Conservation (phyloP, 192 early-diverging fungal species). For the Pilobolus umbonatus region DNA sequence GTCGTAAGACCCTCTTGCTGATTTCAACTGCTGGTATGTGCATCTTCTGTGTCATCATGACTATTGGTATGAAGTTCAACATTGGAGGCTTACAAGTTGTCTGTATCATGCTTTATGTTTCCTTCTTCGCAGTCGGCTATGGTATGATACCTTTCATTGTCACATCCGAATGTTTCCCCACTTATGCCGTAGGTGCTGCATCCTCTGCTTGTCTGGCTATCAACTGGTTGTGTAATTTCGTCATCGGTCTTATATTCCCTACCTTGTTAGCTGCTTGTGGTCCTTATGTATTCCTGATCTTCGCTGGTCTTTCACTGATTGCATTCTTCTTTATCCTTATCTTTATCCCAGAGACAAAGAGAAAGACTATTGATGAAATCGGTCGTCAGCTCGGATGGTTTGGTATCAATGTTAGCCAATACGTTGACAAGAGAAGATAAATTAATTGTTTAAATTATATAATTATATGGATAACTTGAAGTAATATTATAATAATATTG, state of each 20-base stretch:
- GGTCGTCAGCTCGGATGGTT: slow-evolving; percentile 34
- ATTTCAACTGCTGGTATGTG: slow-evolving; percentile 60
- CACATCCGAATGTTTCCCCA: slow-evolving; percentile 53
- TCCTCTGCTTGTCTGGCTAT: slow-evolving; percentile 43
- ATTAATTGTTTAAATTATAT: no score
- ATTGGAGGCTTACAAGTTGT: slow-evolving; percentile 26
- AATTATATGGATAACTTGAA: no score
- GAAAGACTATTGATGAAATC: slow-evolving; percentile 57
- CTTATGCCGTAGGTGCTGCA: slow-evolving; percentile 46
- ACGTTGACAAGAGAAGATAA: no score
- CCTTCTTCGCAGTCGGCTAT: slow-evolving; percentile 52
- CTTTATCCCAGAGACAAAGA: slow-evolving; percentile 55
- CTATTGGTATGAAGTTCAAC: slow-evolving; percentile 24
- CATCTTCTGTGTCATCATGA: slow-evolving; percentile 47
- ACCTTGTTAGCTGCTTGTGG: slow-evolving; percentile 36
- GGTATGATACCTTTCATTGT: slow-evolving; percentile 57
- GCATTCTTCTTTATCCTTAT: slow-evolving; percentile 35
- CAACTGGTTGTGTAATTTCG: slow-evolving; percentile 49
- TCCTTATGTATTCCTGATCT: slow-evolving; percentile 50
- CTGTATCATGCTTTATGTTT: slow-evolving; percentile 49
- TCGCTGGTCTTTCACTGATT: slow-evolving; percentile 39
- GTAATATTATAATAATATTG: no score
- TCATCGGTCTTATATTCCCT: slow-evolving; percentile 55
- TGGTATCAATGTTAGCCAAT: slow-evolving; percentile 13
- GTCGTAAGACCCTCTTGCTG: slow-evolving; percentile 58